phyloP scores from a whole-genome alignment of 106 monocot species.

The Dendrobium nobile region DNA sequence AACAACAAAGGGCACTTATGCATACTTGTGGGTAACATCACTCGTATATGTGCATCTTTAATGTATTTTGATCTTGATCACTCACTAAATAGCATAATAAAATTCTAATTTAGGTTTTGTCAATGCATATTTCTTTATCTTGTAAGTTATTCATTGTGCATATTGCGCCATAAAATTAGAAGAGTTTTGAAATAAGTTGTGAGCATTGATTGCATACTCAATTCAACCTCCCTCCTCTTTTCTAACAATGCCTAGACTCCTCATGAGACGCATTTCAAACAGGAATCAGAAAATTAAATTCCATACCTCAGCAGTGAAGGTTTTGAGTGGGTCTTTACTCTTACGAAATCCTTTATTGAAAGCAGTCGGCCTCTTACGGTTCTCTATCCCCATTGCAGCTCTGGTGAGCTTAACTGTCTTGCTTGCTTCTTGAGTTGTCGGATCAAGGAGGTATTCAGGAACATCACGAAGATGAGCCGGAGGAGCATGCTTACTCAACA shows the following conservation, averaged over 20 bases:
- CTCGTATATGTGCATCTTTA: too few species aligned
- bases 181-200: not conserved
- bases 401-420: slow-evolving; percentile 65
- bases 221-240: not conserved
- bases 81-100: not conserved
- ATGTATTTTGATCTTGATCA: not conserved
- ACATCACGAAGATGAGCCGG: slow-evolving; percentile 65
- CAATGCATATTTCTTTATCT: not conserved
- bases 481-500: slow-evolving; percentile 65
- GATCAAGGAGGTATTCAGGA: slow-evolving; percentile 75
- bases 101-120: not conserved
- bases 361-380: slow-evolving; percentile 16
- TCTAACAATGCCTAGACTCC: not conserved
- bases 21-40: too few species aligned
- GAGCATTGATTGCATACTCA: not conserved
- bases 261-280: not conserved
- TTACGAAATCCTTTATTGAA: slow-evolving; percentile 39
- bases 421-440: slow-evolving; percentile 54
- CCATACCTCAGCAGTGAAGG: slow-evolving; percentile 51
- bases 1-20: too few species aligned
- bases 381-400: slow-evolving; percentile 63
- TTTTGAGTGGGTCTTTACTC: slow-evolving; percentile 66
- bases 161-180: not conserved
- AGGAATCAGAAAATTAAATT: not conserved
- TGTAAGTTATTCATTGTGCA: not conserved